These are phyloP conservation scores for Boletus subcaerulescens DNA, from an alignment of 768 basidiomycete species.

Conservation along the genomic window DNA sequence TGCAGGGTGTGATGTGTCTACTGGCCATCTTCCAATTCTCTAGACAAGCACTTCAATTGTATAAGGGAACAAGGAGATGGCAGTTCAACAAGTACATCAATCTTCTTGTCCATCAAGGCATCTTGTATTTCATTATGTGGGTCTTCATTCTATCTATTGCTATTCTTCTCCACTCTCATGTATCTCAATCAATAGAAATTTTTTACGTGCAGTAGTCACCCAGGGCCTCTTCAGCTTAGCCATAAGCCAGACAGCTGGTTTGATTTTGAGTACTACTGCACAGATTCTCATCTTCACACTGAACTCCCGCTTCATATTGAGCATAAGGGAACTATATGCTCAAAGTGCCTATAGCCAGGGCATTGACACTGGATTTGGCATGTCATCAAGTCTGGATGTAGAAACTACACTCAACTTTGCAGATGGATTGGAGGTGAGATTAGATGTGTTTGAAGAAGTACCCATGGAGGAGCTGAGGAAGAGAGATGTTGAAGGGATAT, in stretches of 20 bases:
- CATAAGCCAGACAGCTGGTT: background rate
- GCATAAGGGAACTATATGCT: background rate
- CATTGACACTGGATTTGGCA: background rate
- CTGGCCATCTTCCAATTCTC: background rate
- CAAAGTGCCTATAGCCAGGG: background rate
- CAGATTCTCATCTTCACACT: background rate
- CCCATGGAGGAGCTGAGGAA: background rate
- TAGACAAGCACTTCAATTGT: background rate
- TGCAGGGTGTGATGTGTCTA: constrained; percentile 10
- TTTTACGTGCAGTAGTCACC: background rate
- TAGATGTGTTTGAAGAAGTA: background rate
- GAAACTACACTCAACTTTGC: background rate
- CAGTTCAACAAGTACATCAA: constrained; percentile 6
- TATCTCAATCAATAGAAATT: background rate
- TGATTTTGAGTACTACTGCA: background rate
- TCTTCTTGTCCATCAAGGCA: constrained; percentile 5
- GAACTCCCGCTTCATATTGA: background rate
- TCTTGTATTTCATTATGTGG: constrained; percentile 9
- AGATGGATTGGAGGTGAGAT: background rate
- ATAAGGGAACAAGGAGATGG: background rate
- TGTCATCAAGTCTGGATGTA: background rate
- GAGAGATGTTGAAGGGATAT: background rate
- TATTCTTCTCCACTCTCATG: background rate
- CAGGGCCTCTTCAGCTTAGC: background rate
- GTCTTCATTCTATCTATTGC: background rate